phyloP scores from a whole-genome alignment of 23 red algal genomes.

The Gracilaria vermiculophylla region DNA sequence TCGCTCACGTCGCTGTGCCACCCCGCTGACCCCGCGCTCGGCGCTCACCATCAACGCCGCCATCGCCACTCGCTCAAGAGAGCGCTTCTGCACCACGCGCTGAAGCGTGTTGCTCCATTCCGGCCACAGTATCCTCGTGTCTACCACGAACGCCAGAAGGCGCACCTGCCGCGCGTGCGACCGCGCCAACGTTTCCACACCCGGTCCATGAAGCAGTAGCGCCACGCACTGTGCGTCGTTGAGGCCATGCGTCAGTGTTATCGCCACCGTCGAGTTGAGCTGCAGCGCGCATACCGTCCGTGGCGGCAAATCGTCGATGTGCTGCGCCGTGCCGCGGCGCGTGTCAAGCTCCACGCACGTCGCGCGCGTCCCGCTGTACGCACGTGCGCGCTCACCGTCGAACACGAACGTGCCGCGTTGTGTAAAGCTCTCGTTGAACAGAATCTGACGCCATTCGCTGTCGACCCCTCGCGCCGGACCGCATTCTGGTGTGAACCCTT shows the following conservation, averaged over 20 bases:
- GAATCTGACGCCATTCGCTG: not conserved
- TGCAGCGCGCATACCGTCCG: not conserved
- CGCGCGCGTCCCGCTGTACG: conserved; percentile 8
- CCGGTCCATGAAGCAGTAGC: conserved; percentile 1
- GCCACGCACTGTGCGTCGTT: not conserved
- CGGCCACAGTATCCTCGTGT: not conserved
- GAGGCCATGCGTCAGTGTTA: not conserved
- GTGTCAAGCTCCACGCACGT: not conserved
- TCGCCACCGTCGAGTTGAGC: not conserved
- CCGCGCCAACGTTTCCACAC: conserved; percentile 5
- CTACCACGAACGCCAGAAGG: conserved; percentile 4
- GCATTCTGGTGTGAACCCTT: not conserved
- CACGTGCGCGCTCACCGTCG: conserved; percentile 1
- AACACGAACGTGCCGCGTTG: conserved; percentile 4
- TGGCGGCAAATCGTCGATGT: not conserved
- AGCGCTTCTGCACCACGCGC: not conserved
- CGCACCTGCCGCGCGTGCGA: conserved; percentile 6
- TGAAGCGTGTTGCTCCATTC: not conserved
- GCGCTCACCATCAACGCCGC: conserved; percentile 7
- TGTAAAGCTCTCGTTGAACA: not conserved
- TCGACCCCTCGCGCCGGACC: not conserved
- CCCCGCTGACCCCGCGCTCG: not conserved
- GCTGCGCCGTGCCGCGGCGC: not conserved
- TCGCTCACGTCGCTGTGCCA: not conserved
- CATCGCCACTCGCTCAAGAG: not conserved